A percentile compares a stretch with the other conserved stretches of the same genome.
phyloP scores from a whole-genome alignment of 2,329 filamentous ascomycete species.

The Fusarium solani-melongenae region DNA sequence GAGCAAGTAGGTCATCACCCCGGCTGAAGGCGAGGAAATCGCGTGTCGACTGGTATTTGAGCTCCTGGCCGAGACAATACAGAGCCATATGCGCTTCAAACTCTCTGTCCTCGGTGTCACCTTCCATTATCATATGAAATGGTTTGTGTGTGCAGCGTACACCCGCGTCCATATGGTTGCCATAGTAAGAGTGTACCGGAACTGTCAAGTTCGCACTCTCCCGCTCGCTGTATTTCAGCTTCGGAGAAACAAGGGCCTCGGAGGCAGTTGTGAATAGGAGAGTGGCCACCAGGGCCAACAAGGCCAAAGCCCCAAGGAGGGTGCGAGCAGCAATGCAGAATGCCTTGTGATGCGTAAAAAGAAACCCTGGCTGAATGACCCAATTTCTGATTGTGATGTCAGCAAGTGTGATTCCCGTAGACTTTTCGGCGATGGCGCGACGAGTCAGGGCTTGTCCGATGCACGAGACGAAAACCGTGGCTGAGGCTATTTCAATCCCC shows the following conservation, averaged over 20 bases:
- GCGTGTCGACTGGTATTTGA: not conserved
- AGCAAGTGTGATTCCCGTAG: not conserved
- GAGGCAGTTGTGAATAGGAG: not conserved
- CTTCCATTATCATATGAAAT: no score
- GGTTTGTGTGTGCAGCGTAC: not conserved
- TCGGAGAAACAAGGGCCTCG: not conserved
- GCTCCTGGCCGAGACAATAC: not conserved
- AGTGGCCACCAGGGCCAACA: not conserved
- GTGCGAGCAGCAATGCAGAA: not conserved
- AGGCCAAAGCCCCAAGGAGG: not conserved
- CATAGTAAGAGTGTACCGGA: not conserved
- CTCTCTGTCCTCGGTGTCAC: no score
- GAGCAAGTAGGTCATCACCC: no score
- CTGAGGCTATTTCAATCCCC: not conserved
- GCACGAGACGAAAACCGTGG: not conserved
- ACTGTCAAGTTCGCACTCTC: not conserved
- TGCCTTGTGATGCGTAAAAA: not conserved
- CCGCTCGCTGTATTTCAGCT: not conserved
- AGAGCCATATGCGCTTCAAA: no score
- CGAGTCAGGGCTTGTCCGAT: not conserved
- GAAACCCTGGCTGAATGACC: not conserved
- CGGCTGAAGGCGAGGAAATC: not conserved
- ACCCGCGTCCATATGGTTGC: not conserved
- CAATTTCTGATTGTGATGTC: not conserved
- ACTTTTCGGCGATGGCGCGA: not conserved